Evolutionary conservation across 352 stramenopile genomes (phyloP).

Genomic region (Halophytophthora batemanensis): DNA sequence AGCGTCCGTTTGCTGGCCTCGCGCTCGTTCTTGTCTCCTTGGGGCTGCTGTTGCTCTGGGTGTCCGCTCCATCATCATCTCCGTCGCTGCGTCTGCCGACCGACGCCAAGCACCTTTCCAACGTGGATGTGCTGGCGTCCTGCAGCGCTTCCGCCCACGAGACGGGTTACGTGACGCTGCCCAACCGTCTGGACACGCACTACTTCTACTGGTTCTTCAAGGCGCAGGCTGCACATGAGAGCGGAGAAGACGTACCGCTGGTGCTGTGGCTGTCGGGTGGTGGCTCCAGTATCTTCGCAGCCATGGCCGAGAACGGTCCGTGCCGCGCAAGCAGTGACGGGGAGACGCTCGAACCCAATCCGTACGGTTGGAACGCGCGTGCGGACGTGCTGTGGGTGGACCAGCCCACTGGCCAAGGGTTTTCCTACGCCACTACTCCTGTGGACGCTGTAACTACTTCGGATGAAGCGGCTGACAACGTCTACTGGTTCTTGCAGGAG

Average conservation of each 20-base stretch:
- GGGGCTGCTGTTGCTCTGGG: too few species aligned
- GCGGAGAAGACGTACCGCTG: constrained; percentile 29
- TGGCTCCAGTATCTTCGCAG: constrained; percentile 36
- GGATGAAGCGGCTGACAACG: constrained; percentile 33
- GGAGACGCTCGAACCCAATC: constrained; percentile 34
- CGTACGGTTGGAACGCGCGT: constrained; percentile 48
- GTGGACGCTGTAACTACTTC: constrained; percentile 24
- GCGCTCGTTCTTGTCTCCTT: too few species aligned
- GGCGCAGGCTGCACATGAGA: constrained; percentile 24
- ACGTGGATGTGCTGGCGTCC: too few species aligned
- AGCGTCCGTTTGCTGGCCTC: too few species aligned
- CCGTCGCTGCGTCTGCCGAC: too few species aligned
- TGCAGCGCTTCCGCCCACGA: constrained; percentile 14
- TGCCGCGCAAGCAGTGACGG: constrained; percentile 33
- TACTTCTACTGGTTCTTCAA: constrained; percentile 74
- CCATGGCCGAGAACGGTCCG: constrained; percentile 56
- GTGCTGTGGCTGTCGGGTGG: constrained; percentile 64
- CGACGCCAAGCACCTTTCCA: too few species aligned
- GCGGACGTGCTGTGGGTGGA: constrained; percentile 66
- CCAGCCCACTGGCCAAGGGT: constrained; percentile 43
- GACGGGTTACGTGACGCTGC: constrained; percentile 46
- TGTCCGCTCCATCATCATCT: too few species aligned
- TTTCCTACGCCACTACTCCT: constrained; percentile 31
- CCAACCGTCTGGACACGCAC: constrained; percentile 43
- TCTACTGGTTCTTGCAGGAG: constrained; percentile 55